phyloP scores from a whole-genome alignment of 2,329 filamentous ascomycete genomes.

The Penicillium sp. region DNA sequence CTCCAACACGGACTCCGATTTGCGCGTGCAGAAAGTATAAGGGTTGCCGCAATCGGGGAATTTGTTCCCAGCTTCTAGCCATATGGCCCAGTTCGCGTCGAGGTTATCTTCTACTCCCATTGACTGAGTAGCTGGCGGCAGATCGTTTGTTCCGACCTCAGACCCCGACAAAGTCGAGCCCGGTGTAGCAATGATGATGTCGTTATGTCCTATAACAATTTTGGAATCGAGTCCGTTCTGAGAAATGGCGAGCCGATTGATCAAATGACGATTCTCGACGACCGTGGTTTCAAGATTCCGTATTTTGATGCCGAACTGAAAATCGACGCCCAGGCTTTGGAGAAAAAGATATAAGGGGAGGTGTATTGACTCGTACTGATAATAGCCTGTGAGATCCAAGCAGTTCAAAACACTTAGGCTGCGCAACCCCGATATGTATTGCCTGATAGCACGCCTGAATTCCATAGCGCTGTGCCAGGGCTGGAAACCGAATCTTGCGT shows the following conservation, averaged over 20 bases:
- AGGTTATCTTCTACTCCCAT: conserved; percentile 29
- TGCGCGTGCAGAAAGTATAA: conserved; percentile 41
- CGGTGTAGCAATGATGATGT: conserved; percentile 14
- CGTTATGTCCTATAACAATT: neutral
- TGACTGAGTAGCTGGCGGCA: conserved; percentile 4
- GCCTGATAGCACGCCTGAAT: conserved; percentile 9
- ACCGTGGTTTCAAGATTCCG: conserved; percentile 6
- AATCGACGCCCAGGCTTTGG: conserved; percentile 12
- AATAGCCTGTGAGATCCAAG: conserved; percentile 16
- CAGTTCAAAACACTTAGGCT: conserved; percentile 10
- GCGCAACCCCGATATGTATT: conserved; percentile 2
- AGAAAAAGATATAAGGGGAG: conserved; percentile 13
- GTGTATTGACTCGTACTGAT: conserved; percentile 15
- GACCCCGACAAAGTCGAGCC: conserved; percentile 17
- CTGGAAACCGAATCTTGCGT: conserved; percentile 16
- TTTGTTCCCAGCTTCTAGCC: conserved; percentile 40
- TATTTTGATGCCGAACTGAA: neutral
- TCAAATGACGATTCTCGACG: neutral
- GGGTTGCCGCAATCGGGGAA: conserved; percentile 39
- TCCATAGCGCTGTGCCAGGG: conserved; percentile 20
- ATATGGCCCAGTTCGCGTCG: conserved; percentile 43
- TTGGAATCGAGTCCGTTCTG: no score
- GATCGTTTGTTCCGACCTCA: conserved; percentile 9
- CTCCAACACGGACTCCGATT: conserved; percentile 38
- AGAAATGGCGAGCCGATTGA: no score